Percentiles rank a stretch among this genome's conserved stretches.
These are phyloP conservation scores for Crithidia brevicula DNA, from an alignment of 208 protist species.

Conservation along the genomic window DNA sequence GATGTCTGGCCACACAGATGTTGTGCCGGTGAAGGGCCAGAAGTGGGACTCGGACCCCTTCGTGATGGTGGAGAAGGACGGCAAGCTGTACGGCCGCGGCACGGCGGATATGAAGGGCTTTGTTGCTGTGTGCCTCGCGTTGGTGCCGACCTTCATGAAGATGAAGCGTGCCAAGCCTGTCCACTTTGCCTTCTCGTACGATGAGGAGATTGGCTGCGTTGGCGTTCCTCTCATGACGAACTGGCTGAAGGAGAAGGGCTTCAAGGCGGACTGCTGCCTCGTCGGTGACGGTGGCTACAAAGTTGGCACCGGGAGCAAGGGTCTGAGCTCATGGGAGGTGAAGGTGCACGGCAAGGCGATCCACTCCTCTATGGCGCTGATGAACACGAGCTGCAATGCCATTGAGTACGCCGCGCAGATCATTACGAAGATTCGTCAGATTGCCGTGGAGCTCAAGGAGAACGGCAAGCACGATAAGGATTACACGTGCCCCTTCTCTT, in stretches of 20 bases:
- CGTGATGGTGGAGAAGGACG: constrained; percentile 44
- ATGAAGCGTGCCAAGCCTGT: constrained; percentile 48
- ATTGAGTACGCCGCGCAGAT: constrained; percentile 42
- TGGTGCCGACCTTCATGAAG: constrained; percentile 33
- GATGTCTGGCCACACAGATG: constrained; percentile 57
- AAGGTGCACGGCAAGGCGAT: constrained; percentile 44
- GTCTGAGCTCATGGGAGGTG: constrained; percentile 23
- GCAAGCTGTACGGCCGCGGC: constrained; percentile 55
- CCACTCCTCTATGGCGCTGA: constrained; percentile 45
- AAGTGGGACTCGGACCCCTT: constrained; percentile 59
- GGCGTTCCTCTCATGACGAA: constrained; percentile 33
- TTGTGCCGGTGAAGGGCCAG: constrained; percentile 60
- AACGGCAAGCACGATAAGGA: constrained; percentile 20
- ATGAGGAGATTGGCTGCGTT: constrained; percentile 47
- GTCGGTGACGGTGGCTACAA: background rate
- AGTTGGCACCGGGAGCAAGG: constrained; percentile 42
- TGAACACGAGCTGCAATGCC: constrained; percentile 40
- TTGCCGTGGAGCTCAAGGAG: constrained; percentile 29
- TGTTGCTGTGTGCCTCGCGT: constrained; percentile 43
- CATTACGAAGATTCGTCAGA: constrained; percentile 35
- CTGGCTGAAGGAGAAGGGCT: constrained; percentile 26
- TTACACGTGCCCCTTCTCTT: constrained; percentile 27
- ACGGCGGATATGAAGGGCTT: constrained; percentile 66
- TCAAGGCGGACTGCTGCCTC: constrained; percentile 31
- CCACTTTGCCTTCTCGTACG: constrained; percentile 51